A percentile compares a stretch with the other conserved stretches of the same genome.
Evolutionary conservation across 371 early-diverging fungal genomes (phyloP).

Genomic region (Haplosporangium sp.): DNA sequence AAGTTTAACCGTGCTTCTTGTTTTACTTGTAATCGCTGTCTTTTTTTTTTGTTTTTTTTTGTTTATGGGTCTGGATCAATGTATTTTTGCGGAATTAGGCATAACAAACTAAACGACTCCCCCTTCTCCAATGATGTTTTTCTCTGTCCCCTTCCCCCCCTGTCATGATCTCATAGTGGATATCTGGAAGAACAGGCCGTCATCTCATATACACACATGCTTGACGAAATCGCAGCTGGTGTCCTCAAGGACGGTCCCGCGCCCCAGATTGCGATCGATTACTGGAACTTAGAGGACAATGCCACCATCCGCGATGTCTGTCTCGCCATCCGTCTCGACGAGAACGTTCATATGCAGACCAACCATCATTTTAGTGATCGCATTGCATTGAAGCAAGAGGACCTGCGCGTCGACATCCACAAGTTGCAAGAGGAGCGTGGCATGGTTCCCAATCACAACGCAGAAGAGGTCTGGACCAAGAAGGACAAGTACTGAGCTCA

Average conservation of each 20-base stretch:
- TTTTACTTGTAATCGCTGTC: not conserved
- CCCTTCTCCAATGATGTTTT: too few relatives aligned
- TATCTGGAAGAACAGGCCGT: conserved; percentile 95
- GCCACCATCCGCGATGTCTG: conserved; percentile 94
- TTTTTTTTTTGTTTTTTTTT: not conserved
- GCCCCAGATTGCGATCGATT: conserved; percentile 87
- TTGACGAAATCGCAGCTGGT: conserved; percentile 90
- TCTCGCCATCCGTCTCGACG: conserved; percentile 96
- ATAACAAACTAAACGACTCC: not conserved
- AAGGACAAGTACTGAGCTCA: conserved; percentile 36
- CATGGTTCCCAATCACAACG: conserved; percentile 38
- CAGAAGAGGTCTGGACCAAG: conserved; percentile 47
- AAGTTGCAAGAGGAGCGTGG: conserved; percentile 41
- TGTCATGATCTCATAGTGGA: conserved; percentile 51
- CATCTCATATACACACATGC: conserved; percentile 90
- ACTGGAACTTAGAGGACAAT: conserved; percentile 87
- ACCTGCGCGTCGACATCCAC: conserved; percentile 38
- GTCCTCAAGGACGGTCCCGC: conserved; percentile 76
- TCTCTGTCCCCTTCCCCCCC: not conserved
- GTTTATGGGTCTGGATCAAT: not conserved
- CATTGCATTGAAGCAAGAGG: conserved; percentile 43
- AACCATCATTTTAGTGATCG: conserved; percentile 92
- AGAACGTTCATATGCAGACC: conserved; percentile 94
- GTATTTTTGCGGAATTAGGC: too few relatives aligned
- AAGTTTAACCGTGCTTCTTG: conserved; percentile 9